Percentiles rank a stretch among this genome's conserved stretches.
phyloP scores from a whole-genome alignment of 495 filamentous ascomycete genomes.

The Cenococcum geophilum region DNA sequence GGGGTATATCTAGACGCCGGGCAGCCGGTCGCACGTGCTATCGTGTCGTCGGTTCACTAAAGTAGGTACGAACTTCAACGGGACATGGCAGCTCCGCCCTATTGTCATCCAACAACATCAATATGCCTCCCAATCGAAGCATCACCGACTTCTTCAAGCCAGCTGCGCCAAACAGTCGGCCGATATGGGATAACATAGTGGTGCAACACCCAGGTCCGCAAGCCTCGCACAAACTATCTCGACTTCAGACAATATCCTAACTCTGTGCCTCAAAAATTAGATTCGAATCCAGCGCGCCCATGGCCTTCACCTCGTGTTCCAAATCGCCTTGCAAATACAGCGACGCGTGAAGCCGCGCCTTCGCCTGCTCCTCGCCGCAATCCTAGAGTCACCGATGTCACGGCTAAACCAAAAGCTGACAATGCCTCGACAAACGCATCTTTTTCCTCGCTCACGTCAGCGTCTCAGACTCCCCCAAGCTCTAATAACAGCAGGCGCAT shows the following conservation, averaged over 20 bases:
- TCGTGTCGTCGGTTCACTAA: background rate
- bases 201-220: constrained; percentile 1
- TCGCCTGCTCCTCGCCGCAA: background rate
- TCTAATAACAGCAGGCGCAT: constrained; percentile 18
- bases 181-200: background rate
- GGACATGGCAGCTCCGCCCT: background rate
- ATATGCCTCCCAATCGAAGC: constrained; percentile 33
- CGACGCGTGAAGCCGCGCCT: background rate
- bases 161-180: background rate
- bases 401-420: background rate
- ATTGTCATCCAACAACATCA: background rate
- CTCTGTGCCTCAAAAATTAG: background rate
- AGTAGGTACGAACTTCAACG: constrained; percentile 4
- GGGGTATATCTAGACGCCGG: background rate
- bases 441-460: background rate
- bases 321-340: background rate
- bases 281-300: background rate
- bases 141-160: constrained; percentile 43
- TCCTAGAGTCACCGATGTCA: background rate
- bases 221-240: background rate
- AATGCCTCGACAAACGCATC: background rate
- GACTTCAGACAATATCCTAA: background rate
- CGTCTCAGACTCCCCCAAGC: constrained; percentile 16
- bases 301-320: background rate
- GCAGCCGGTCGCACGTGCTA: background rate